Base-by-base conservation (phyloP, 768 basidiomycete species). In the Sistotremastrum niveocremeum region DNA sequence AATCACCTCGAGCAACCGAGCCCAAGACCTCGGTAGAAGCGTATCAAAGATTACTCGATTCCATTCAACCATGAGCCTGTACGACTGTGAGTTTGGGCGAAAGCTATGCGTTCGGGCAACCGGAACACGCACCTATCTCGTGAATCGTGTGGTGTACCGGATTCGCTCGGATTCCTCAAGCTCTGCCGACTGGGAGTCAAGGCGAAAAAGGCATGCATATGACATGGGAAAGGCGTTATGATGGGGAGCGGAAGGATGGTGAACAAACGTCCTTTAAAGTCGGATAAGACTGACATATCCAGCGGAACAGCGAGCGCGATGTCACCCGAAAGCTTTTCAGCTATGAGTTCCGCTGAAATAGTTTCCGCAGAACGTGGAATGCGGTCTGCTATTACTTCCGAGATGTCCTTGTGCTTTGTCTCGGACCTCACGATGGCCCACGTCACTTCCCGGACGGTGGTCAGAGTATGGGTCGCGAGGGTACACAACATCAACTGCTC, bases 241-340 rank as follows among this genome's bases (percentile, higher is more conserved):
- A 74, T 55, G 0, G 74, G 73, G 0, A 76, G 56, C 0, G 72
- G 73, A 5, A 74, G 64, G 39, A 61, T 70, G 0, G 72, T 73
- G 53, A 73, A 76, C 8, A 76, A 57, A 3, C 69, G 60, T 1
- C 73, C 73, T 2, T 37, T 31, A 10, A 31, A 34, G 30, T 34
- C 28, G 7, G 12, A n/a, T 5, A 8, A 6, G 37, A 7, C 6
- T 9, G 41, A 29, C 6, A 28, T 28, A n/a, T 48, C 44, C 6
- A 62, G 48, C 1, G 70, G 69, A 2, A 70, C 57, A 0, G 65
- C 63, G 29, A 46, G 38, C 1, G 45, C 49, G 30, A 73, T 51
- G 28, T 63, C 49, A 0, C 70, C 64, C 4, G 56, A 52, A 0
- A 76, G 59, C 43, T 75, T 75, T 46, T 74, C 65, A 30, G 60